Evolutionary conservation across 1,139 yeast genomes (phyloP), one percentile per base, ranked within the genome.

Genomic region (Torulaspora globosa): DNA sequence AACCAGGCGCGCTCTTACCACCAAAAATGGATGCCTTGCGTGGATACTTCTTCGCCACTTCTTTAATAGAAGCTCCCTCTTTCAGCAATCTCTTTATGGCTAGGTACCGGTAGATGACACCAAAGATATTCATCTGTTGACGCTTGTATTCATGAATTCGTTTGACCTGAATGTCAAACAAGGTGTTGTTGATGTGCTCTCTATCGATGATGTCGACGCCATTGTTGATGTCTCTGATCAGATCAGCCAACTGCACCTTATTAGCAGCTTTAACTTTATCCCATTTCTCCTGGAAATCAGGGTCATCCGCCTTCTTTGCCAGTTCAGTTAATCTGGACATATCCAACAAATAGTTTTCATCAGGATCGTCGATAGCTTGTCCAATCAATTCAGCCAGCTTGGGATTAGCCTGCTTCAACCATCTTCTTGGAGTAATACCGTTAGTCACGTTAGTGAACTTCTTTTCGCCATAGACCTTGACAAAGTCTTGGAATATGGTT

Each of bases 1-100:
- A 90, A 54, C 97, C 97, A 18, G 97, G 97, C 10, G 97, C 97
- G 47, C 95, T 86, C 70, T 89, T 89, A 65, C 97, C 97, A 56
- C 97, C 97, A 66, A 89, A 82, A 50, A 89, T 78, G 30, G 82
- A 78, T 44, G 86, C 94, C 65, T 85, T 84, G 48, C 96, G 82
- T 51, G 81, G 77, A 67, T 77, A 83, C 65, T 79, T 77, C 55
- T 69, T 56, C 48, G 75, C 73, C 56, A 90, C 80, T 62, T 88
- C 88, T 32, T 58, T 58, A 30, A 58, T 48, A 2, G 65, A 31
- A 18, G 56, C 51, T 28, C 67, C 67, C 24, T 77, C 84, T 11
- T 75, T 70, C 44, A 86, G 68, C 64, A 88, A 72, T 42, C 78
- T 71, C 71, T 88, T 88, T 66, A 89, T 82, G 52, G 75, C 75